These are phyloP conservation scores for Cunninghamia lanceolata DNA, from an alignment of 75 land plant species.

Conservation along the genomic window DNA sequence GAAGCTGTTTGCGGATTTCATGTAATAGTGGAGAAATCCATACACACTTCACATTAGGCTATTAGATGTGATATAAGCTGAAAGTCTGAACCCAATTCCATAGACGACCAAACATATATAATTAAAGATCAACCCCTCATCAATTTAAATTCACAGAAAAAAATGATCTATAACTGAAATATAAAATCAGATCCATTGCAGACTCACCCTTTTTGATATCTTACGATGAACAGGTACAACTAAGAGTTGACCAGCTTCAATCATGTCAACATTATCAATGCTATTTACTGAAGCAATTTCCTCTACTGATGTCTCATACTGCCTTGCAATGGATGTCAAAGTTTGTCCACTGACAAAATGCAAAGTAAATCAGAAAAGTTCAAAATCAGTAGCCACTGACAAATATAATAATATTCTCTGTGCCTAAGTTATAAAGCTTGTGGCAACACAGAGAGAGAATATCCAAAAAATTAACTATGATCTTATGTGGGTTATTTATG, in stretches of 20 bases:
- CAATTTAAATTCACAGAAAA: conserved; percentile 5
- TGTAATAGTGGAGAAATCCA: neutral
- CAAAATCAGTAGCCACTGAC: neutral
- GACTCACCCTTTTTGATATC: conserved; percentile 17
- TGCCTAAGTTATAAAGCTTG: neutral
- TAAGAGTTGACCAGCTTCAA: conserved; percentile 16
- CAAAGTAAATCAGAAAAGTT: neutral
- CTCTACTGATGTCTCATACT: conserved; percentile 20
- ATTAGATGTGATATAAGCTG: conserved; percentile 4
- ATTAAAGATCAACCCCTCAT: neutral
- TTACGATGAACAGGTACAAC: conserved; percentile 22
- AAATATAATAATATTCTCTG: neutral
- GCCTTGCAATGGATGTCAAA: conserved; percentile 17
- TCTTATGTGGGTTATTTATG: neutral
- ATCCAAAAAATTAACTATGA: neutral
- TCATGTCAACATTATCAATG: conserved; percentile 15
- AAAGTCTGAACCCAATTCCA: neutral
- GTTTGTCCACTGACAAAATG: conserved; percentile 20
- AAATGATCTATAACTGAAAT: neutral
- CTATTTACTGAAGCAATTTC: conserved; percentile 15
- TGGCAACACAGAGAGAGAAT: neutral
- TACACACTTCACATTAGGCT: neutral
- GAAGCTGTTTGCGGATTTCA: neutral
- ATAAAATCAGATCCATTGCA: neutral
- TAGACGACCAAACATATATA: conserved; percentile 1